Evolutionary conservation across 306 rosid species (phyloP).

Genomic region (Clitoria ternatea): DNA sequence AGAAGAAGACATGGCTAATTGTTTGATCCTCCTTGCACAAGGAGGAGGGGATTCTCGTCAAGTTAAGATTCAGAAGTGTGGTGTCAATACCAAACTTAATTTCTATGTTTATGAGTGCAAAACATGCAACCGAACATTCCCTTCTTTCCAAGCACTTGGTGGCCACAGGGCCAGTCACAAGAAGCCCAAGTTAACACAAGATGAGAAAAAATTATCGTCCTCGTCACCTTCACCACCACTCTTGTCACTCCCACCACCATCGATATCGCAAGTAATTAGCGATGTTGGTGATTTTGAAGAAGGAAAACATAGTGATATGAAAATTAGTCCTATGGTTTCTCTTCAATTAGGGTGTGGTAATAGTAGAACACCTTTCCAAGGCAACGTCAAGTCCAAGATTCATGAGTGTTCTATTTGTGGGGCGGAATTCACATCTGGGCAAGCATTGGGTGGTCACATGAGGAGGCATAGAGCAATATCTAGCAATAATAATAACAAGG

Average conservation of each 20-base stretch:
- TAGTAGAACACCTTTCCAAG: background rate
- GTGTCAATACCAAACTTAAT: slow-evolving; percentile 18
- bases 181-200: slow-evolving; percentile 37
- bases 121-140: slow-evolving; percentile 78
- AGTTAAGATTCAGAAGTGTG: background rate
- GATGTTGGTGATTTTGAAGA: slow-evolving; percentile 24
- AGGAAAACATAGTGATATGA: slow-evolving; percentile 5
- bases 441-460: slow-evolving; percentile 97
- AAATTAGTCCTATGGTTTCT: background rate
- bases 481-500: background rate
- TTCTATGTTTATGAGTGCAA: slow-evolving; percentile 72
- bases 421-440: slow-evolving; percentile 77
- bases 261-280: background rate
- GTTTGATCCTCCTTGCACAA: slow-evolving; percentile 82
- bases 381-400: slow-evolving; percentile 38
- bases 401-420: slow-evolving; percentile 97
- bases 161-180: slow-evolving; percentile 98
- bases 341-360: slow-evolving; percentile 29
- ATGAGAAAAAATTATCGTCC: slow-evolving; percentile 25
- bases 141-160: slow-evolving; percentile 98
- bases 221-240: background rate
- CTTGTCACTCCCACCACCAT: background rate
- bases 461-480: slow-evolving; percentile 72
- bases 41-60: background rate
- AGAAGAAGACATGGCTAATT: slow-evolving; percentile 95